Base-by-base conservation (phyloP, 2,329 filamentous ascomycete species). In the Trichoderma breve region DNA sequence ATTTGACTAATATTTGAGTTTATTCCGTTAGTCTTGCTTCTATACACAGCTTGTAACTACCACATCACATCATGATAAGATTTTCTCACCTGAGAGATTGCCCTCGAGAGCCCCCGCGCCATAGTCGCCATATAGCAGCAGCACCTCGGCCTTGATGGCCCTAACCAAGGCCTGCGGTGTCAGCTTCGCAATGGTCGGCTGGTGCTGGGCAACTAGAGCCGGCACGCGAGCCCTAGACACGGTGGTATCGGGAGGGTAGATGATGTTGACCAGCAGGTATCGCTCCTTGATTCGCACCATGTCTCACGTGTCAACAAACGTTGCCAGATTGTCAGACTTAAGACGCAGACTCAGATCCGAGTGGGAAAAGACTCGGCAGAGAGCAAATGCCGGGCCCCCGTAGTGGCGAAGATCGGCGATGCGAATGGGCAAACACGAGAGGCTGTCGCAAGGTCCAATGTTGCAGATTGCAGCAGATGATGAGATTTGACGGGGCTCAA, bases 221-320 rank as follows among this genome's bases (percentile, higher is more conserved):
- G 92, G 81, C 78, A 86, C 76, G 76, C 82, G 80, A 39, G 79
- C 64, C 71, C 80, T 81, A 73, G 76, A 75, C 61, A 78, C 73
- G 73, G 78, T 74, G 11, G 84, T 74, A 14, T 88, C 84, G 7
- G 90, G 86, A 0, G 95, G 94, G 78, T 98, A 98, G 61, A 98
- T 86, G 75, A 98, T 94, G 80, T 97, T 93, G 74, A 98, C 89
- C n/a, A 98, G 90, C 21, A 99, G 88, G 81, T 99, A 99, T 77
- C 96, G 91, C 82, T 97, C 92, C 83, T 99, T 99, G 76, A 98
- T 89, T 79, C 96, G 93, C 73, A 99, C 96, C 96, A 99, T 98
- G 47, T 14, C n/a, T 34, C 32, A 34, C 32, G 32, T 34, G 32
- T 34, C 32, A 34, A 36, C 34, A 6, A 36, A 36, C 11, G 26